A percentile compares a stretch with the other conserved stretches of the same genome.
phyloP scores from a whole-genome alignment of 2,329 filamentous ascomycete species.

The Ophiosphaerella narmari region DNA sequence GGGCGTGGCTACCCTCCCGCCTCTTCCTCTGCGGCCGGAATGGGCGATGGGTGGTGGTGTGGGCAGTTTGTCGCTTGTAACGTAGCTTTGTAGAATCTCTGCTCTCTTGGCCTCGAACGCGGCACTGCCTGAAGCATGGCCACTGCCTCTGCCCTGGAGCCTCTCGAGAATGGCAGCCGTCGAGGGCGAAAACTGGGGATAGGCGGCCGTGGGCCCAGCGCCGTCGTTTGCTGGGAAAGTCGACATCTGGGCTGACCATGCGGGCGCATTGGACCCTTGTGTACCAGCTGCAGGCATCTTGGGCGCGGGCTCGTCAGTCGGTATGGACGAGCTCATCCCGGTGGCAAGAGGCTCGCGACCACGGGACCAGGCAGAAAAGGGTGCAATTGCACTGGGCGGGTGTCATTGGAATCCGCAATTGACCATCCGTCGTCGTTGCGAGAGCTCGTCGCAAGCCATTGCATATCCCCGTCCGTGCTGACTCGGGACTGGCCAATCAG shows the following conservation, averaged over 20 bases:
- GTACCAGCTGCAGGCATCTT: slow-evolving; percentile 20
- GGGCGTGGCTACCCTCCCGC: slow-evolving; percentile 40
- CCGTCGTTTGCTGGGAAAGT: slow-evolving; percentile 24
- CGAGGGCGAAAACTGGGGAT: slow-evolving; percentile 44
- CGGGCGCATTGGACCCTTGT: slow-evolving; percentile 23
- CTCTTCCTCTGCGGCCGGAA: slow-evolving; percentile 37
- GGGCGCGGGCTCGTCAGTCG: slow-evolving; percentile 15
- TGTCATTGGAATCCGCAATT: not conserved
- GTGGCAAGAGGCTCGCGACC: slow-evolving; percentile 15
- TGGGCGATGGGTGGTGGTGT: slow-evolving; percentile 42
- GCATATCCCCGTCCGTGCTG: slow-evolving; percentile 2
- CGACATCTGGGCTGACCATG: slow-evolving; percentile 36
- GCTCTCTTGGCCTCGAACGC: slow-evolving; percentile 54
- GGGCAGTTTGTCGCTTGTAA: slow-evolving; percentile 50
- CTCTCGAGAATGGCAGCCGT: slow-evolving; percentile 50
- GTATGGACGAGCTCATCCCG: slow-evolving; percentile 25
- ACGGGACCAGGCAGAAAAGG: slow-evolving; percentile 7
- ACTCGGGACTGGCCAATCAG: not conserved
- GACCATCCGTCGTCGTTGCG: not conserved
- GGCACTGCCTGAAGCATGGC: slow-evolving; percentile 42
- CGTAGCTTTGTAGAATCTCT: slow-evolving; percentile 52
- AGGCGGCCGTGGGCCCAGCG: slow-evolving; percentile 19
- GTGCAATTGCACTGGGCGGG: slow-evolving; percentile 1
- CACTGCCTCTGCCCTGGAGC: slow-evolving; percentile 39
- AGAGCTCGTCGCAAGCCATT: slow-evolving; percentile 5